phyloP scores from a whole-genome alignment of 108 stramenopile species.

The Fragilaria crotonensis region DNA sequence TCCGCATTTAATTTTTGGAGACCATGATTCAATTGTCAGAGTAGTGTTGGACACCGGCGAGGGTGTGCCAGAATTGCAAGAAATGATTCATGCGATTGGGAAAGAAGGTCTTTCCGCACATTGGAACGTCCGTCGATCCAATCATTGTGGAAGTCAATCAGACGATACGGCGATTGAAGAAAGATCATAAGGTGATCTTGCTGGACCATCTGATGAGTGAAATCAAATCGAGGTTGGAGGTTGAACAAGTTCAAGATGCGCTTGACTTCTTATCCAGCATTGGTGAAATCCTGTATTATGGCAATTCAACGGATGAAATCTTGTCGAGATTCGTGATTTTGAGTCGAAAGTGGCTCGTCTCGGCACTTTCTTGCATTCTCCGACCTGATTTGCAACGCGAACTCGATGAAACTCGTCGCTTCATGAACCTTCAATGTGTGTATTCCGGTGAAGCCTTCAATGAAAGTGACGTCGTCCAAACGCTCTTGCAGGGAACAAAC shows the following conservation, averaged over 20 bases:
- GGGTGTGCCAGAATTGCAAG: conserved; percentile 31
- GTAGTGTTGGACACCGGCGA: conserved; percentile 18
- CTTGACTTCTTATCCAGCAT: conserved; percentile 34
- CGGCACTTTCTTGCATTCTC: conserved; percentile 65
- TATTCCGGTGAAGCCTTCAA: conserved; percentile 32
- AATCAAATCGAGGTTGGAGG: conserved; percentile 9
- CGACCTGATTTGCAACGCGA: conserved; percentile 44
- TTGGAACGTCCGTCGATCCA: conserved; percentile 31
- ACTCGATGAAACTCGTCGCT: conserved; percentile 27
- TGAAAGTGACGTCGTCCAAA: conserved; percentile 33
- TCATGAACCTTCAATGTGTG: conserved; percentile 36
- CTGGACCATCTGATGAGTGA: conserved; percentile 39
- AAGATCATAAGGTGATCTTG: conserved; percentile 36
- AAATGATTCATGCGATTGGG: conserved; percentile 35
- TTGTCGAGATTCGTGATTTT: conserved; percentile 57
- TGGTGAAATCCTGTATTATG: conserved; percentile 49
- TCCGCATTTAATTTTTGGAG: conserved; percentile 28
- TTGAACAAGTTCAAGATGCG: conserved; percentile 17
- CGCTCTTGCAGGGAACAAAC: conserved; percentile 11
- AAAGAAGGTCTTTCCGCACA: conserved; percentile 40
- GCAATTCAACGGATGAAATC: conserved; percentile 19
- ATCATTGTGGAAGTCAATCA: conserved; percentile 28
- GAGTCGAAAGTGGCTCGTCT: conserved; percentile 69
- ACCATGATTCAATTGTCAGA: conserved; percentile 23
- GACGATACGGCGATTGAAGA: conserved; percentile 24